These are phyloP conservation scores for Hysterangium stoloniferum DNA, from an alignment of 768 basidiomycete species.

Conservation along the genomic window DNA sequence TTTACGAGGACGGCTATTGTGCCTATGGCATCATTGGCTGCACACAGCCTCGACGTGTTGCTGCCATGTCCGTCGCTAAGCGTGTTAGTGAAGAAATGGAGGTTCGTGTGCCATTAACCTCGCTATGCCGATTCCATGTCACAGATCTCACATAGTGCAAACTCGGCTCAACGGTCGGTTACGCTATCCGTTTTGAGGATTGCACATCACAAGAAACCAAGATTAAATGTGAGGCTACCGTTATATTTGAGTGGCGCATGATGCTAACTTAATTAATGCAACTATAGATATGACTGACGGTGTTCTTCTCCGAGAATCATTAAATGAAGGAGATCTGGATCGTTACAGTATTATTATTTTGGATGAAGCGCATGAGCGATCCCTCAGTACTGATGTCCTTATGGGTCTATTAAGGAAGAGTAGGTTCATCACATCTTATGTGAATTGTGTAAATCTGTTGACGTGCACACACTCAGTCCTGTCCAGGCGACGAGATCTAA, in stretches of 20 bases:
- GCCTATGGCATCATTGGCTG: slow-evolving; percentile 86
- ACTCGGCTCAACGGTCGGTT: slow-evolving; percentile 86
- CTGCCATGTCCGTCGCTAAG: slow-evolving; percentile 99
- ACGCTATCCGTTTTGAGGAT: slow-evolving; percentile 98
- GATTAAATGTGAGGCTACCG: slow-evolving; percentile 77
- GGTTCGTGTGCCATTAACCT: slow-evolving; percentile 48
- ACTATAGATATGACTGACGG: slow-evolving; percentile 98
- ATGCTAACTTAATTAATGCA: not conserved
- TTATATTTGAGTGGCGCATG: not conserved
- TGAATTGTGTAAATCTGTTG: slow-evolving; percentile 7
- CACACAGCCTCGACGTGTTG: slow-evolving; percentile 96
- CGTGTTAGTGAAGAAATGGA: slow-evolving; percentile 99
- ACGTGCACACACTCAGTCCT: slow-evolving; percentile 50
- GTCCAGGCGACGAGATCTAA: slow-evolving; percentile 85
- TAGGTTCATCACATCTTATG: slow-evolving; percentile 32
- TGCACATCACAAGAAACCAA: slow-evolving; percentile 91
- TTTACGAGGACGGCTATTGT: slow-evolving; percentile 97
- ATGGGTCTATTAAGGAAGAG: slow-evolving; percentile 96
- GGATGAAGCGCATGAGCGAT: slow-evolving; percentile 98
- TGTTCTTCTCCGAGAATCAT: slow-evolving; percentile 92
- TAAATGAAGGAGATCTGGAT: slow-evolving; percentile 98
- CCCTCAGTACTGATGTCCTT: slow-evolving; percentile 92
- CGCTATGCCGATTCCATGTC: not conserved
- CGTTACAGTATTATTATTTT: slow-evolving; percentile 94
- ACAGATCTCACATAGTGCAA: slow-evolving; percentile 49